Evolutionary conservation across 2,329 filamentous ascomycete genomes (phyloP), one percentile per base, ranked within the genome.

Genomic region (Tympanopsis confertula): DNA sequence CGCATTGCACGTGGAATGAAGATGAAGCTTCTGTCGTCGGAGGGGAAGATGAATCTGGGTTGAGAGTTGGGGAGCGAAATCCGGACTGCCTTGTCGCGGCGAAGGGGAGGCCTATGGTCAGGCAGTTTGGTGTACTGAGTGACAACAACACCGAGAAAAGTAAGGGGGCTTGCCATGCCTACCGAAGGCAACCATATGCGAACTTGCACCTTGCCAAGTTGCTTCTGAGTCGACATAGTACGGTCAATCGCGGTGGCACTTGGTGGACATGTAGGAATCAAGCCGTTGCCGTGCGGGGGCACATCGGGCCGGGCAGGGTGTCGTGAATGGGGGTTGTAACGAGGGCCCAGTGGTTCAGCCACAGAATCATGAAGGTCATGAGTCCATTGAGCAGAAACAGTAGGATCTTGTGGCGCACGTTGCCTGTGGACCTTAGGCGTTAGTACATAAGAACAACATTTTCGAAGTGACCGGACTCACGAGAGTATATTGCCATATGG

Each of bases 1-100:
- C 91, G 78, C 64, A 95, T 73, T 10, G 89, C 89, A 47, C 91
- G 75, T 12, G 91, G 91, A 42, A 98, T 96, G 61, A 98, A 98
- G 50, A 95, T 94, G 58, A 98, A 98, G 0, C 89, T 96, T 45
- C 91, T 72, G 50, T 95, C 88, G 35, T 75, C 69, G 2, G 87
- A 83, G 4, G 91, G 91, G 59, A 91, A 94, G 43, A 95, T 88
- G 58, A 95, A 95, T 44, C 84, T 78, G 24, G 86, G 84, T 12
- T 77, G 67, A 44, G 82, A 73, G 20, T 82, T 71, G 2, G 91
- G 89, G 30, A 98, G 68, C 5, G 87, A 94, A 47, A 98, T 86
- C 37, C 91, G 82, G 29, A 96, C 91, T 5, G 91, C 89, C 56
- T 96, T 98, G 63, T 98, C 91, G 49, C 91, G 81, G 44, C 91